These are phyloP conservation scores for Apiospora arundinis DNA, from an alignment of 2,329 filamentous ascomycete genomes.

Conservation along the genomic window DNA sequence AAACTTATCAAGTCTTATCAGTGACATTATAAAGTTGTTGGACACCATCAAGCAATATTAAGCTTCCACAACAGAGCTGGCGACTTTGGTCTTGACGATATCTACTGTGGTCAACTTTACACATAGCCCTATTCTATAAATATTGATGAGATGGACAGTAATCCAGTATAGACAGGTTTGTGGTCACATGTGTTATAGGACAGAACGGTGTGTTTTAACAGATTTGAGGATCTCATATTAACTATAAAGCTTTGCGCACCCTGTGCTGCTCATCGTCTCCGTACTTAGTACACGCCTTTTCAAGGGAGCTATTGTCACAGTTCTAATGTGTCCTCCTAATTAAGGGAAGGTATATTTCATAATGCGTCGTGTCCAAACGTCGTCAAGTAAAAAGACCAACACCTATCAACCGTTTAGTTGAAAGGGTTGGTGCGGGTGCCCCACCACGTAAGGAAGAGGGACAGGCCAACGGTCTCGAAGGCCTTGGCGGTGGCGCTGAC, in stretches of 20 bases:
- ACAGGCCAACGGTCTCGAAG: slow-evolving; percentile 91
- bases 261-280: neutral
- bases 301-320: slow-evolving; percentile 13
- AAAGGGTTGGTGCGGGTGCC: slow-evolving; percentile 94
- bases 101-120: too few relatives aligned
- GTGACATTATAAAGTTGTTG: too few relatives aligned
- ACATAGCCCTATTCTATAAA: too few relatives aligned
- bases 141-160: too few relatives aligned
- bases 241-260: neutral
- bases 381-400: neutral
- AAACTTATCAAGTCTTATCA: too few relatives aligned
- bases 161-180: too few relatives aligned
- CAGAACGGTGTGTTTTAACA: neutral
- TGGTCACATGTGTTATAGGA: too few relatives aligned
- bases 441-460: slow-evolving; percentile 95
- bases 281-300: neutral
- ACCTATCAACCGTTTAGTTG: slow-evolving; percentile 60
- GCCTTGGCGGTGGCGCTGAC: slow-evolving; percentile 84
- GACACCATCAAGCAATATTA: too few relatives aligned
- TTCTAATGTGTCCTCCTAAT: neutral
- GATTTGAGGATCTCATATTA: slow-evolving; percentile 11
- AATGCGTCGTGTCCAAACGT: slow-evolving; percentile 21
- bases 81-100: too few relatives aligned
- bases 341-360: neutral
- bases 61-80: too few relatives aligned